Conservation (phyloP, 768 basidiomycete species). For the Lactarius sanguifluus region DNA sequence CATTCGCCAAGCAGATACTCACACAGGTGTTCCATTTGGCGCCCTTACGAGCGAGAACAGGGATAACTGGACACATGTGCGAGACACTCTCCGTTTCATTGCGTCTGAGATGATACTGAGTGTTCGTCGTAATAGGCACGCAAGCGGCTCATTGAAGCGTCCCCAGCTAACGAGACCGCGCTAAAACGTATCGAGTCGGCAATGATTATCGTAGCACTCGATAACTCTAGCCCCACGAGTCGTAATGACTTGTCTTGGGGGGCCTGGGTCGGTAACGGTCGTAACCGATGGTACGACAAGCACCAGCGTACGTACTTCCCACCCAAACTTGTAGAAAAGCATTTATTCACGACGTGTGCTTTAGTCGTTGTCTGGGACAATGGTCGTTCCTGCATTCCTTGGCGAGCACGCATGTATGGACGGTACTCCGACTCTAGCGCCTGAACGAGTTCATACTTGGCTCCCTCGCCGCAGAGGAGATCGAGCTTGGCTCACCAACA, state of each 20-base stretch:
- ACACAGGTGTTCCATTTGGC: constrained; percentile 55
- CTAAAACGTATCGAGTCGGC: constrained; percentile 86
- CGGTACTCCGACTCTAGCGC: constrained; percentile 91
- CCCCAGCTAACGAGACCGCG: constrained; percentile 60
- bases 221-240: constrained; percentile 78
- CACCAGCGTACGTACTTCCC: constrained; percentile 69
- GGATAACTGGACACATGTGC: constrained; percentile 84
- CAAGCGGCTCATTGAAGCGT: constrained; percentile 60
- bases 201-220: constrained; percentile 83
- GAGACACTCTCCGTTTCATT: constrained; percentile 22
- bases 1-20: constrained; percentile 57
- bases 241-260: constrained; percentile 79
- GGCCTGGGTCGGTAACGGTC: constrained; percentile 87
- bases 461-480: constrained; percentile 66
- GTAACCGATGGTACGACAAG: constrained; percentile 95
- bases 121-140: constrained; percentile 43
- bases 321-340: neutral
- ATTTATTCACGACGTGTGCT: constrained; percentile 19
- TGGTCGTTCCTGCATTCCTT: constrained; percentile 90
- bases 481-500: constrained; percentile 62
- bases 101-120: constrained; percentile 24
- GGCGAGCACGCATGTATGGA: constrained; percentile 90
- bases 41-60: constrained; percentile 87
- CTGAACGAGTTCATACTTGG: constrained; percentile 93
- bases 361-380: constrained; percentile 92